Conservation (phyloP, 2,329 filamentous ascomycete genomes). For the Colletotrichum sansevieriae region DNA sequence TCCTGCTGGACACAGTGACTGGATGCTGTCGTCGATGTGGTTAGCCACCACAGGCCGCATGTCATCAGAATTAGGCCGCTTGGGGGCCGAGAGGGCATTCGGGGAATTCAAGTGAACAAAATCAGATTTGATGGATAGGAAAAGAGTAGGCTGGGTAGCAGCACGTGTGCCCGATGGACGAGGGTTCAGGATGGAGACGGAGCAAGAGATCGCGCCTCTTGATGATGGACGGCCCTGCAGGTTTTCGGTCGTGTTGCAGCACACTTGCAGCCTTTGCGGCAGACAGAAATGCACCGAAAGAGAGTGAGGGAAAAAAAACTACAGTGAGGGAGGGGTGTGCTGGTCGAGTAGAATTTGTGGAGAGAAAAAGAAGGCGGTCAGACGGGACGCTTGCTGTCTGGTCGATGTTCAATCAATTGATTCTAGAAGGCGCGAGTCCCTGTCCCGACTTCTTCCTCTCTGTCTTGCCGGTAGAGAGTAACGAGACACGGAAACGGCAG, state of each 20-base stretch:
- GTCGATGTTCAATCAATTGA: neutral
- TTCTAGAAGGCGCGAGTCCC: constrained; percentile 22
- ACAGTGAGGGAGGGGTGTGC: too few species aligned
- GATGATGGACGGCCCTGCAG: neutral
- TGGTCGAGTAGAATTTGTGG: neutral
- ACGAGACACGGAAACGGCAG: neutral
- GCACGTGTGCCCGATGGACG: constrained; percentile 33
- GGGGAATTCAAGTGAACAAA: neutral
- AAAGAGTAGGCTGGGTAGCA: constrained; percentile 24
- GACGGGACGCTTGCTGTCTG: neutral
- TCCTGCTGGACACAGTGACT: neutral
- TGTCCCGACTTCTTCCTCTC: constrained; percentile 1
- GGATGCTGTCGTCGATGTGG: neutral
- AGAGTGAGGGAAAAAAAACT: neutral
- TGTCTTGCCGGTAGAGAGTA: neutral
- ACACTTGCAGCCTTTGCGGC: constrained; percentile 24
- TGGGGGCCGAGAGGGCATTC: neutral
- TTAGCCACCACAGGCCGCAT: neutral
- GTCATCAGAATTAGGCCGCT: constrained; percentile 1
- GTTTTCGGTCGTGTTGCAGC: constrained; percentile 17
- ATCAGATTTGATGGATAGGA: neutral
- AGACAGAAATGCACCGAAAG: constrained; percentile 5
- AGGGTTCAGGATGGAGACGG: constrained; percentile 19
- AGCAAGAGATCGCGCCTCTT: neutral
- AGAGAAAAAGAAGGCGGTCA: constrained; percentile 39